Conservation (phyloP, 768 basidiomycete species). For the Lentinula aciculospora region DNA sequence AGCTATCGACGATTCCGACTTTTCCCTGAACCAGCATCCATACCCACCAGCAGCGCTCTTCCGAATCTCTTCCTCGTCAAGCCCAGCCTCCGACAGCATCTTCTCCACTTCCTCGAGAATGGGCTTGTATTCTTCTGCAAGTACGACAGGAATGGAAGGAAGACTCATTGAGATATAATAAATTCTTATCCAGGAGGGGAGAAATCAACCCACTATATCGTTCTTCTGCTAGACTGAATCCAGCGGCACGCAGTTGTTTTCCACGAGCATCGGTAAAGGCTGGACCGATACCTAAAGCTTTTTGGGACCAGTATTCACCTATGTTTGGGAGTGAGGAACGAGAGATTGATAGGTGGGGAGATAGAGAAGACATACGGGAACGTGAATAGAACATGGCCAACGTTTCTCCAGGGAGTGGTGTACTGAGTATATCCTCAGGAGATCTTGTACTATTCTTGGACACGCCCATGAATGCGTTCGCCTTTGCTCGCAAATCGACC, state of each 20-base stretch:
- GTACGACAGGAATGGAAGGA: background rate
- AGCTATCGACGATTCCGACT: conserved; percentile 45
- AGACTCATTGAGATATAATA: background rate
- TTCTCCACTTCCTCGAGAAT: conserved; percentile 77
- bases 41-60: conserved; percentile 40
- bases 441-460: conserved; percentile 51
- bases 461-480: conserved; percentile 52
- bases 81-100: conserved; percentile 76
- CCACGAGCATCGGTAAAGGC: conserved; percentile 56
- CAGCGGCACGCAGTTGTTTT: conserved; percentile 72
- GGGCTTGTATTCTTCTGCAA: conserved; percentile 72
- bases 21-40: conserved; percentile 32
- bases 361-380: conserved; percentile 45
- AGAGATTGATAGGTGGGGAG: background rate
- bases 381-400: conserved; percentile 80
- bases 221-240: conserved; percentile 70
- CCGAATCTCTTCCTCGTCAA: conserved; percentile 80
- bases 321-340: background rate
- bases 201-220: conserved; percentile 57
- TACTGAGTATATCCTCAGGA: conserved; percentile 68
- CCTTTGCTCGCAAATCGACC: conserved; percentile 28
- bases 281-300: conserved; percentile 37
- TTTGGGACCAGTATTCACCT: conserved; percentile 81
- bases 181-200: background rate
- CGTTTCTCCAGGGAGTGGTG: conserved; percentile 81